Base-by-base conservation (phyloP, 495 filamentous ascomycete genomes). In the Penicillium atrosanguineum region DNA sequence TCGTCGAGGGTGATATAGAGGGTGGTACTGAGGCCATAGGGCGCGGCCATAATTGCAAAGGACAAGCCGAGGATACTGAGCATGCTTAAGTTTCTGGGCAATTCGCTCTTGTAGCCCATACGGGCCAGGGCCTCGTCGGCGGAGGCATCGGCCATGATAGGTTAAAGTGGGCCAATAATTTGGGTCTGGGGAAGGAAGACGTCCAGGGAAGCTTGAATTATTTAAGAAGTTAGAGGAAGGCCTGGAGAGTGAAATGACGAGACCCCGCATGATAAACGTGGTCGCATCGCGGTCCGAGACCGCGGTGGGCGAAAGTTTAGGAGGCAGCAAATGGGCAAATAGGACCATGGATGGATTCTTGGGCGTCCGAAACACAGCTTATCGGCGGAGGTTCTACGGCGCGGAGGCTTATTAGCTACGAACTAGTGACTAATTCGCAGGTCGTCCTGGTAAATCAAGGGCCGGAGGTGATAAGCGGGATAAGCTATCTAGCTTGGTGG, bases 11-110 rank as follows among this genome's bases (percentile, higher is more conserved):
- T 83, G 59, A 87, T 87, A 70, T 82, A 86, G 38, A 89, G 67
- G 47, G 86, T 89, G 28, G 86, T 88, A 57, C 81, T 82, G 28
- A 87, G 76, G 39, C 86, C 86, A 56, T 84, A 89, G 15, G 86
- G 86, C 20, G 76, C 78, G 9, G 79, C 79, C 74, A 82, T 82
- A 55, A 82, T 82, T 23, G 79, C 79, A 48, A 81, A 82, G 50
- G 76, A 79, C 62, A 86, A 62, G 43, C 82, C 83, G 7, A 86
- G 71, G n/a, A 86, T 76, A 65, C 81, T 84, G 59, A 85, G 65
- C 83, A 86, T 85, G 52, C 80, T 82, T 59, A 86, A 61, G 44
- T 79, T 80, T 52, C 82, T 72, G 26, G 82, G 82, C 52, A 86
- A 56, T 62, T 86, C 83, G 41, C 76, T 73, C 70, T 82, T 82